Evolutionary conservation across 2,329 filamentous ascomycete genomes (phyloP), one percentile per base, ranked within the genome.

Genomic region (Monosporascus ibericus): DNA sequence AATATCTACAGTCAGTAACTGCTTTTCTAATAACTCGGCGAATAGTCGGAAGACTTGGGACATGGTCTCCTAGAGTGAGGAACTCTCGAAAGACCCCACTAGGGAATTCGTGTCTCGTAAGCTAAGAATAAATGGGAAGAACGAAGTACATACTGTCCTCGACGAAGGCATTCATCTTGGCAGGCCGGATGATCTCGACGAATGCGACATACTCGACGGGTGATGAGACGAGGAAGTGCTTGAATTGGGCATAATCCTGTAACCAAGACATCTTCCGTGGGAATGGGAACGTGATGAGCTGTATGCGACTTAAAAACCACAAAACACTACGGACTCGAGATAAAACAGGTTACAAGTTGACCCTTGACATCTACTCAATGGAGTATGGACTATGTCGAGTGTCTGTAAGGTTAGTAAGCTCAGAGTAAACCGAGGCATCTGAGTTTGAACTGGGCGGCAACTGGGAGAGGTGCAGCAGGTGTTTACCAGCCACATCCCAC

Each of bases 151-250:
- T 34, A 34, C 30, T 92, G 50, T 82, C 74, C 68, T 90, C 84
- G 59, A 84, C 80, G 70, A 96, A 96, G 58, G 92, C 85, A 70
- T 97, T 97, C 68, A 96, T 75, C 75, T 95, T 96, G 59, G 82
- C 71, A 1, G 92, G 84, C 1, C 92, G 82, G 75, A 95, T 92
- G 72, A 95, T 95, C 72, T 96, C 87, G 54, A 97, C 87, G 68
- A 95, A 90, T n/a, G 86, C 88, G 48, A 96, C 86, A 73, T 84
- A 84, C 64, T 86, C 79, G 38, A 73, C 65, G 0, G 91, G 89
- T 42, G 84, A 84, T n/a, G 80, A 83, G 60, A 95, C 77, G 59
- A 84, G 82, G 79, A 90, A 91, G 75, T 88, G 77, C 60, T 85
- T 74, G 72, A 82, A 86, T 37, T 60, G 58, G 39, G 70, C 59